Evolutionary conservation across 768 basidiomycete genomes (phyloP).

Genomic region (Coprinopsis sp.): DNA sequence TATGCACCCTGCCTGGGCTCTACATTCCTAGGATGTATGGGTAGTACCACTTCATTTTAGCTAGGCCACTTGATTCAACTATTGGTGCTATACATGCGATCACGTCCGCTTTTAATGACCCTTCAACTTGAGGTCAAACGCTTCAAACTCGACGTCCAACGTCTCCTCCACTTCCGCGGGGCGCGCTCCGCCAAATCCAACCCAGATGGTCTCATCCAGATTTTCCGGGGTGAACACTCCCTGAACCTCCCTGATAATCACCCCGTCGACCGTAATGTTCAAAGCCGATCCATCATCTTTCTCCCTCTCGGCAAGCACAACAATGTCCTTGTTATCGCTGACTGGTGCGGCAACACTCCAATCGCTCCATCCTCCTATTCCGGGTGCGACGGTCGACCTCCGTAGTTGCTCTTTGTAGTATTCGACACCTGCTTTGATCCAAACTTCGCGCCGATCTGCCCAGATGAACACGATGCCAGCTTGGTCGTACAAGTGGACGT

Average conservation of each 20-base stretch:
- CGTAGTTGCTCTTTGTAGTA: conserved; percentile 1
- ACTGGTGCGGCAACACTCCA: conserved; percentile 3
- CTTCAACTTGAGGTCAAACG: background rate
- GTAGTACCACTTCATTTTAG: too few relatives aligned
- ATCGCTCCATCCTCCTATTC: conserved; percentile 4
- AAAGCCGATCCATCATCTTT: background rate
- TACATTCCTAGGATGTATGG: too few relatives aligned
- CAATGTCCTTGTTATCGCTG: background rate
- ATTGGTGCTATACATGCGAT: too few relatives aligned
- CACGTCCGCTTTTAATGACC: background rate
- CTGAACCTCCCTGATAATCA: conserved; percentile 1
- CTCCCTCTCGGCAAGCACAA: conserved; percentile 1
- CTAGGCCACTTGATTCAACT: too few relatives aligned
- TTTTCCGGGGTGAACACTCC: conserved; percentile 1
- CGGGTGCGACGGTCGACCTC: background rate
- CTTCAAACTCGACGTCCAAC: conserved; percentile 3
- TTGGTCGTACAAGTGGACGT: conserved; percentile 1
- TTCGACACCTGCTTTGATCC: conserved; percentile 2
- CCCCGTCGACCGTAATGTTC: background rate
- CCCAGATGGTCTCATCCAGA: background rate
- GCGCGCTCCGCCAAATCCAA: background rate
- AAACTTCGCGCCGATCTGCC: background rate
- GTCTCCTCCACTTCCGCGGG: background rate
- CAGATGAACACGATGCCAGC: background rate
- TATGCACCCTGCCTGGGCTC: too few relatives aligned